Percentiles rank a stretch among this genome's conserved stretches.
Conservation (phyloP, 2,329 filamentous ascomycete genomes). For the Penicillium griseofulvum region DNA sequence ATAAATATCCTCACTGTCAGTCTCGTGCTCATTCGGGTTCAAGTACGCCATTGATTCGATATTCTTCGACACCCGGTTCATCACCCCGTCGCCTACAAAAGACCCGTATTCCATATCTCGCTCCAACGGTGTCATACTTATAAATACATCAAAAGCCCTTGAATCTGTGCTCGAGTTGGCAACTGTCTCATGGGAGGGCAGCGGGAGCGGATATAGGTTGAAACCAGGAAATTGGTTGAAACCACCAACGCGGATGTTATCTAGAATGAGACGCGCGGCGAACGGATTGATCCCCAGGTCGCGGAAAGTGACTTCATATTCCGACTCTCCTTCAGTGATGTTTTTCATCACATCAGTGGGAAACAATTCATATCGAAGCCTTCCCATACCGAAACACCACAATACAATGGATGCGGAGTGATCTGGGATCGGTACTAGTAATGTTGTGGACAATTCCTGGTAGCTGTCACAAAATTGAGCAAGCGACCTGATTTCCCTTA, state of each 20-base stretch:
- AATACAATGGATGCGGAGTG: slow-evolving; percentile 35
- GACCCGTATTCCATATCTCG: neutral
- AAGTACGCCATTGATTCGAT: neutral
- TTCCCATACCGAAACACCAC: slow-evolving; percentile 37
- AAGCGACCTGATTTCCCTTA: neutral
- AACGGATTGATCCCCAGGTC: slow-evolving; percentile 67
- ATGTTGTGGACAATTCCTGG: neutral
- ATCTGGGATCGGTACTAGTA: slow-evolving; percentile 2
- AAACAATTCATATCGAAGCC: slow-evolving; percentile 28
- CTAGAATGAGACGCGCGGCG: slow-evolving; percentile 65
- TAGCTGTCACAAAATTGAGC: neutral
- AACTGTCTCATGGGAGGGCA: neutral
- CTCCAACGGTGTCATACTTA: neutral
- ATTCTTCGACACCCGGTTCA: neutral
- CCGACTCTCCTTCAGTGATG: slow-evolving; percentile 60
- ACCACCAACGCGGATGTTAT: neutral
- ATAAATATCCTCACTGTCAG: neutral
- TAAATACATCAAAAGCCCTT: neutral
- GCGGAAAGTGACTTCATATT: slow-evolving; percentile 50
- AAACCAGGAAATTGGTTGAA: neutral
- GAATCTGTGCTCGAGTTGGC: neutral
- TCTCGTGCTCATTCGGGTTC: neutral
- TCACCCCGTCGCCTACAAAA: neutral
- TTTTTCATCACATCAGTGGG: slow-evolving; percentile 40
- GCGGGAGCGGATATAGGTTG: neutral